Base-by-base conservation (phyloP, 2,329 filamentous ascomycete genomes). In the Xylariales sp. region DNA sequence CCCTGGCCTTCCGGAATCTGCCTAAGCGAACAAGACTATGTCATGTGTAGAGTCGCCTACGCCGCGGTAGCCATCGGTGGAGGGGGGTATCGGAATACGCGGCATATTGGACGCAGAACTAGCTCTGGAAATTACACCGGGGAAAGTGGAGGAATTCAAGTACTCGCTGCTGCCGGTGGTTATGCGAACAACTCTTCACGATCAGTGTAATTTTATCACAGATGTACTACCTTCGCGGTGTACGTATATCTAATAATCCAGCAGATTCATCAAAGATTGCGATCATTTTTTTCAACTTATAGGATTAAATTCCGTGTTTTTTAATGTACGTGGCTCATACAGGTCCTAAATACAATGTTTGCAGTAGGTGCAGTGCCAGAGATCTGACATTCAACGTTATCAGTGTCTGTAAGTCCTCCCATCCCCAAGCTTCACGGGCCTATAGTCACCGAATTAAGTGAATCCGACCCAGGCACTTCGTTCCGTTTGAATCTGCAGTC, bases 381-480 rank as follows among this genome's bases (percentile, higher is more conserved):
- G 54, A 43, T 45, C 12, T 39, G 18, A n/a, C 28, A 53, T 45
- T 56, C 39, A 16, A 43, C 5, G 18, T 43, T 23, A 23, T 2
- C 23, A 30, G 39, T 32, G 39, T 45, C 39, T 43, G 10, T 45
- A 23, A 56, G 54, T 32, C 18, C 54, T 45, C 30, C 23, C 14
- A 39, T 32, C 43, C 18, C 50, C 30, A 36, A 53, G 14, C 30
- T 59, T 7, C 32, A 39, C 32, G 30, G 4, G 18, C 18, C 14
- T 1, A 4, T 39, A 2, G 10, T 39, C 18, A 8, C 50, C 46
- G 12, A 41, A 41, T 41, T 41, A 59, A 30, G 56, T 10, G 45
- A 59, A 59, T 41, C 56, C 56, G 9, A 59, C 32, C 56, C 56
- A 59, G 45, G 56, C 56, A 50, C 56, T 59, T n/a, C 41, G 56